Conservation (phyloP, 495 filamentous ascomycete genomes). For the Penicillium egyptiacum region DNA sequence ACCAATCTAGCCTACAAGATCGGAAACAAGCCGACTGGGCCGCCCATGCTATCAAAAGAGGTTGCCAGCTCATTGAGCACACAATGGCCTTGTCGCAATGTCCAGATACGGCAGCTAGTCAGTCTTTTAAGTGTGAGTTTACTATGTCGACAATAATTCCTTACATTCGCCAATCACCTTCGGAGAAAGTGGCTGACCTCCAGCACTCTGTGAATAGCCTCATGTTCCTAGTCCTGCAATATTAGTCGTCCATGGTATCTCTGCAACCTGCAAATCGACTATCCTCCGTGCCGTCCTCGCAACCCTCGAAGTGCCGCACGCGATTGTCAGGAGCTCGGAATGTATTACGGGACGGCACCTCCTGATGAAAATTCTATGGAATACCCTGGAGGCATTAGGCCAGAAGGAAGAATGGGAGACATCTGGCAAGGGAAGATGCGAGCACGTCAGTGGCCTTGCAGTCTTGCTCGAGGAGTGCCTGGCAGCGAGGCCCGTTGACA, state of each 20-base stretch:
- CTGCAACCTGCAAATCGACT: slow-evolving; percentile 86
- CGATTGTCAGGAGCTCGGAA: slow-evolving; percentile 75
- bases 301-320: slow-evolving; percentile 54
- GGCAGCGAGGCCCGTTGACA: slow-evolving; percentile 24
- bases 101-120: slow-evolving; percentile 63
- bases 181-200: slow-evolving; percentile 18
- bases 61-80: slow-evolving; percentile 45
- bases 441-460: slow-evolving; percentile 70
- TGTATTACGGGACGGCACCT: slow-evolving; percentile 90
- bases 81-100: slow-evolving; percentile 62
- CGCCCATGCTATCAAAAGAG: slow-evolving; percentile 37
- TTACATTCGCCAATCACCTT: neutral
- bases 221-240: slow-evolving; percentile 50
- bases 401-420: slow-evolving; percentile 40
- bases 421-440: slow-evolving; percentile 61
- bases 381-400: slow-evolving; percentile 37
- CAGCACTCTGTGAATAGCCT: slow-evolving; percentile 30
- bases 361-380: slow-evolving; percentile 60
- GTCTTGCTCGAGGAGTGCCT: slow-evolving; percentile 63
- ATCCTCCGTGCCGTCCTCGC: slow-evolving; percentile 65
- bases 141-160: slow-evolving; percentile 3
- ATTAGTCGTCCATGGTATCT: slow-evolving; percentile 79
- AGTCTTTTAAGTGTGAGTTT: slow-evolving; percentile 58
- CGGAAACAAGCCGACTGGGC: neutral
- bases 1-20: neutral